These are phyloP conservation scores for Boletus sp. DNA, from an alignment of 768 basidiomycete genomes.

Conservation along the genomic window DNA sequence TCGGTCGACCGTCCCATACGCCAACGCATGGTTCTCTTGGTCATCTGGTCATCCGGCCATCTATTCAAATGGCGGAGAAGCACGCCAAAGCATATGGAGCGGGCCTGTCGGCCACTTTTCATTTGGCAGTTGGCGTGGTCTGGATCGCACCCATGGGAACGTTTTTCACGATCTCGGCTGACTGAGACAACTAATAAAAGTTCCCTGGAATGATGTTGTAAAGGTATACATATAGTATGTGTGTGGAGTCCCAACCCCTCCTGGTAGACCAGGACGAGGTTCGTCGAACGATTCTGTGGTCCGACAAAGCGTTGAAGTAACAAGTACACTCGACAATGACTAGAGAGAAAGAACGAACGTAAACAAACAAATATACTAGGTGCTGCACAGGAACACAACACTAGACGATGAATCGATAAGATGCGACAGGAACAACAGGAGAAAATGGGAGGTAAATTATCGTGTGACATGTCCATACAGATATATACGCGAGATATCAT, in stretches of 20 bases:
- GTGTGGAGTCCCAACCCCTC: background rate
- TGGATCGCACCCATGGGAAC: background rate
- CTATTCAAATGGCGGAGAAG: background rate
- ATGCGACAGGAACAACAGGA: background rate
- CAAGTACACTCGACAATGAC: background rate
- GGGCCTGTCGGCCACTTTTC: background rate
- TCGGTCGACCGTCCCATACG: background rate
- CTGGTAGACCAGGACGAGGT: background rate
- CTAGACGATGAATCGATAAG: background rate
- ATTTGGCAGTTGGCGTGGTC: background rate
- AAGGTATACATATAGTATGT: background rate
- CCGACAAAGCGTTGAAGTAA: background rate
- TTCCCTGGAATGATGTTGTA: background rate
- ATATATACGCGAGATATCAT: slow-evolving; percentile 7
- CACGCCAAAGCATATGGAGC: background rate
- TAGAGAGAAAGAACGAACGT: background rate
- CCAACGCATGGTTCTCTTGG: background rate
- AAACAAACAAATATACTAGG: background rate
- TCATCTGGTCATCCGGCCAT: background rate
- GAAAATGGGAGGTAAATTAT: slow-evolving; percentile 6
- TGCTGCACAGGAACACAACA: background rate
- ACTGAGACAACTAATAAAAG: background rate
- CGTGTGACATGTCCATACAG: slow-evolving; percentile 6
- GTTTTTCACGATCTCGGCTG: background rate
- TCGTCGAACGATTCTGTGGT: background rate